Evolutionary conservation across 2,329 filamentous ascomycete genomes (phyloP).

Genomic region (Canariomyces notabilis): DNA sequence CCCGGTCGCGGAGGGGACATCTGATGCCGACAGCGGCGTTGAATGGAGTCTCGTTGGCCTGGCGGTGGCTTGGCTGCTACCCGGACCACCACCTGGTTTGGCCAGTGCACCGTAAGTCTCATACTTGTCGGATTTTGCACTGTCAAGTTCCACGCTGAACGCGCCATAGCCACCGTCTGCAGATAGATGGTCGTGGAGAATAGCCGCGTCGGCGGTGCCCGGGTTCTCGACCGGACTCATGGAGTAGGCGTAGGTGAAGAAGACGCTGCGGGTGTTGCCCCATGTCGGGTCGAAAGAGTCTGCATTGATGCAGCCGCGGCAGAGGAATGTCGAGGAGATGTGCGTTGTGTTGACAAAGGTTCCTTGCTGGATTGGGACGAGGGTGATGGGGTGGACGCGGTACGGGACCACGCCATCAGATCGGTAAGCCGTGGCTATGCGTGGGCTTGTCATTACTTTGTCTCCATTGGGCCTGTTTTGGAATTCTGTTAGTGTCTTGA

Average conservation of each 20-base stretch:
- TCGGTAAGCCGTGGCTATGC: constrained; percentile 32
- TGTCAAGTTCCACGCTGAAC: constrained; percentile 31
- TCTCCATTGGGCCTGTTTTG: constrained; percentile 14
- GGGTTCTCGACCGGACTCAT: constrained; percentile 30
- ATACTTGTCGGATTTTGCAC: constrained; percentile 32
- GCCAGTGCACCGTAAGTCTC: constrained; percentile 26
- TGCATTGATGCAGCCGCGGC: constrained; percentile 34
- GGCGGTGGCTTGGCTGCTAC: neutral
- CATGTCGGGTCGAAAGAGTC: constrained; percentile 28
- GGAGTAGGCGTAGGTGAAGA: constrained; percentile 39
- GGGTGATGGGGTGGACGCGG: constrained; percentile 31
- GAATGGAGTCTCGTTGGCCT: neutral
- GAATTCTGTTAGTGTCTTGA: neutral
- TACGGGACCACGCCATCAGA: constrained; percentile 34
- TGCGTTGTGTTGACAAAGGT: constrained; percentile 44
- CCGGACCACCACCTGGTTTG: neutral
- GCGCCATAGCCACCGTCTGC: constrained; percentile 34
- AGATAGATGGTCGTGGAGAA: constrained; percentile 34
- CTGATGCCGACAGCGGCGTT: neutral
- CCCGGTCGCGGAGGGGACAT: neutral
- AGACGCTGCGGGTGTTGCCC: constrained; percentile 14
- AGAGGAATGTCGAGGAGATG: constrained; percentile 46
- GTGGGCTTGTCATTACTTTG: constrained; percentile 28
- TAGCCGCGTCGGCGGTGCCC: constrained; percentile 29
- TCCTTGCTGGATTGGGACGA: constrained; percentile 41